phyloP scores from a whole-genome alignment of 345 rosid genomes.

The Combretum micranthum region DNA sequence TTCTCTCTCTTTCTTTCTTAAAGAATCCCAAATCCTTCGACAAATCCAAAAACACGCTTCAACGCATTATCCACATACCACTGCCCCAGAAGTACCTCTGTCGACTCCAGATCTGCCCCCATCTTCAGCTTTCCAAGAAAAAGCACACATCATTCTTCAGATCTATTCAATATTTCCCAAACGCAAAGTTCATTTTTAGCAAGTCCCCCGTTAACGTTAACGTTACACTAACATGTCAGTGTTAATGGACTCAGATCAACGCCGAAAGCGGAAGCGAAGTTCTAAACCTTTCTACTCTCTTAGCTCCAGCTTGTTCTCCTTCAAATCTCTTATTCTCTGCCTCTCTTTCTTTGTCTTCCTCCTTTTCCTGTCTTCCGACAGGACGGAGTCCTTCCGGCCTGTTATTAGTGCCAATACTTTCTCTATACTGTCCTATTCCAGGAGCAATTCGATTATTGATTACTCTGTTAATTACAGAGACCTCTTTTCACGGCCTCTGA shows the following conservation, averaged over 20 bases:
- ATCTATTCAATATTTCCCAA: background rate
- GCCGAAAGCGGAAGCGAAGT: conserved; percentile 70
- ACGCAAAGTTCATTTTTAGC: background rate
- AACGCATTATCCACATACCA: background rate
- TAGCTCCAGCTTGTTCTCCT: conserved; percentile 29
- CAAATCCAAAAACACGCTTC: conserved; percentile 3
- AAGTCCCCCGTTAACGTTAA: background rate
- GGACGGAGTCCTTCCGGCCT: conserved; percentile 45
- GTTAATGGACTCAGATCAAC: conserved; percentile 67
- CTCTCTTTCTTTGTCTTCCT: conserved; percentile 55
- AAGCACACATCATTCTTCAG: too few species aligned
- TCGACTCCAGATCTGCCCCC: conserved; percentile 26
- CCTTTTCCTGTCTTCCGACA: conserved; percentile 56
- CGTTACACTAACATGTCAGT: background rate
- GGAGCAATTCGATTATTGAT: conserved; percentile 31
- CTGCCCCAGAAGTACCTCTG: background rate
- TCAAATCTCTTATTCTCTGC: conserved; percentile 44
- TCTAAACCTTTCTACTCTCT: conserved; percentile 22
- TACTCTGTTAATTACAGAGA: conserved; percentile 7
- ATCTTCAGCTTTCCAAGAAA: background rate
- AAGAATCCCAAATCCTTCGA: too few species aligned
- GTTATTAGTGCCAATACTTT: conserved; percentile 46
- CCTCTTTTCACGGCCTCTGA: conserved; percentile 20
- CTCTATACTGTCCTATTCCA: conserved; percentile 37
- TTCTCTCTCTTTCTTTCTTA: background rate